Evolutionary conservation across 148 eudicot genomes (phyloP), one percentile per base, ranked within the genome.

Genomic region (Rhododendron griersonianum): DNA sequence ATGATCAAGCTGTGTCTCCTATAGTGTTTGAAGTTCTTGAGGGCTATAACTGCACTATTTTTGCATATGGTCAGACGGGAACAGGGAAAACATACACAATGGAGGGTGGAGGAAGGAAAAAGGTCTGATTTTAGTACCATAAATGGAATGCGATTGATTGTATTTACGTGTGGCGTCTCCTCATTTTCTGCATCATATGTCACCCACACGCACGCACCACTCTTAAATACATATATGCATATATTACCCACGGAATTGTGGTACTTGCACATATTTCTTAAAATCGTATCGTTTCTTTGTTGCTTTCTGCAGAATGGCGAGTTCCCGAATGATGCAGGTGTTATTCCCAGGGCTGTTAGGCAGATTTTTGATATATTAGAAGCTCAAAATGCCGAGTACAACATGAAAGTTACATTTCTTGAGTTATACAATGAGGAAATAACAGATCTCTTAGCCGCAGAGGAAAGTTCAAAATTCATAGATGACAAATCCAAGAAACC

Each of bases 51-150:
- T 98, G 99, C 93, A 98, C 99, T 57, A 94, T 98, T 87, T 95
- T 98, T 88, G 99, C 99, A 33, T 98, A 98, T 89, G 99, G 99
- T 84, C 99, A 98, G 90, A 98, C 98, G 5, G 99, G 99, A 85
- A 98, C 99, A 4, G 99, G 99, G 85, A 98, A 98, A 89, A 98
- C 99, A 18, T 98, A 98, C 87, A 94, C 99, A 47, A 98, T 98
- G 99, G 99, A 98, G 88, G 99, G 99, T 83, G 99, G 99, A 87
- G 92, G 92, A 87, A 92, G 98, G 87, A 98, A 93, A 90, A 94
- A 95, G 98, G 99, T 98, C 41, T 25, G 77, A 44, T 73, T 53
- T 67, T 19, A n/a, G 14, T 57, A 14, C n/a, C 45, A 39, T 7
- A 50, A 80, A 45, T 33, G 50, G n/a, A 74, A n/a, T 50, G 28